phyloP scores from a whole-genome alignment of 192 early-diverging fungal genomes.

The Coemansia sp. region DNA sequence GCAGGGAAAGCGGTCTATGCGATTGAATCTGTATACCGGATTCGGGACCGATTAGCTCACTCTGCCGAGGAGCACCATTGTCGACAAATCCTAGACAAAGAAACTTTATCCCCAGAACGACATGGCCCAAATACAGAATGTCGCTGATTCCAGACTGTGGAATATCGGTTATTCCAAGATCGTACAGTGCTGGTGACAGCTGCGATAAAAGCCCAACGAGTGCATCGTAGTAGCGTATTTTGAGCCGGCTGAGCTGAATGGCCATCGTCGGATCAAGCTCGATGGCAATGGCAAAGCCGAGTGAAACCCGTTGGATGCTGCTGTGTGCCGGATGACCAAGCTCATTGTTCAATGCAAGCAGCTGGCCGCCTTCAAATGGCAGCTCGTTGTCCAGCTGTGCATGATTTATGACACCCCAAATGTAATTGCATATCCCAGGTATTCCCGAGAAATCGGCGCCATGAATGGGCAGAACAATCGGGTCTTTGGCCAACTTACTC shows the following conservation, averaged over 20 bases:
- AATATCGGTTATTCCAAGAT: background rate
- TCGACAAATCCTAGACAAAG: background rate
- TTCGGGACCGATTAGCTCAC: background rate
- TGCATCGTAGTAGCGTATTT: background rate
- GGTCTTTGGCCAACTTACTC: background rate
- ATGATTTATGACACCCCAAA: background rate
- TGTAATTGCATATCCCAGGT: background rate
- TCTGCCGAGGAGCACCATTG: background rate
- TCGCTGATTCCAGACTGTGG: background rate
- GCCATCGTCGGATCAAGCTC: background rate
- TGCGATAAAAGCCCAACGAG: background rate
- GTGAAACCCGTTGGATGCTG: background rate
- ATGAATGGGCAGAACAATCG: background rate
- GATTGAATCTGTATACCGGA: background rate
- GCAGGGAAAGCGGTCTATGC: background rate
- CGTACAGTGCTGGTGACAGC: background rate
- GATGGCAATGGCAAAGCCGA: background rate
- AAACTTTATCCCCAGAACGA: background rate
- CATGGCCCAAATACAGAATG: background rate
- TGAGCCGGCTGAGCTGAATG: background rate
- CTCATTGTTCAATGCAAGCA: conserved; percentile 2
- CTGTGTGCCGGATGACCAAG: background rate
- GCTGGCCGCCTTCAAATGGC: background rate
- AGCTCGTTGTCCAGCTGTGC: background rate
- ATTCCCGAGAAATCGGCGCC: background rate